Evolutionary conservation across 306 rosid genomes (phyloP), one percentile per base, ranked within the genome.

Genomic region (Sindora glabra): DNA sequence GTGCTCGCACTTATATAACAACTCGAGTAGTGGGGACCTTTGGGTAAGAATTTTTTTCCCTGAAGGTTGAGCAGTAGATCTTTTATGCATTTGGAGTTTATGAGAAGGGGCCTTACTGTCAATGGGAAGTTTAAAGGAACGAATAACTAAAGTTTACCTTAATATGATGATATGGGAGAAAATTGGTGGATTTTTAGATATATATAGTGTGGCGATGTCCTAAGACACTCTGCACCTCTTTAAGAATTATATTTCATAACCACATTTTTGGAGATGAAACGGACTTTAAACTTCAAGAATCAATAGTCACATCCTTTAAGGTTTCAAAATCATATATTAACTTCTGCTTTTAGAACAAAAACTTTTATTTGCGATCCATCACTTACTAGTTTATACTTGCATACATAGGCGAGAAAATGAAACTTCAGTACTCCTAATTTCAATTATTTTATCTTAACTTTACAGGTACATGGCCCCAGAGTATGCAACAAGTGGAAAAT

Each of bases 391-490:
- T n/a, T n/a, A n/a, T n/a, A n/a, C n/a, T n/a, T n/a, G 37, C n/a
- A 22, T 14, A 32, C 23, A 47, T 48, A 65, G 46, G 10, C 48
- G 24, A 26, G 29, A 48, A 29, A 62, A 36, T 42, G 64, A n/a
- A 5, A 8, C 34, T 56, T 39, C 10, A 22, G 5, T 42, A 19
- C 17, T 24, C 46, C 56, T 25, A 46, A 27, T 53, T 38, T 26
- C 27, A 5, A 19, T 66, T 13, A 59, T 62, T 64, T 25, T 23
- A 22, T 45, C 54, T 67, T 47, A 48, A 59, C 40, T 74, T 19
- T 38, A 32, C 75, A 89, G 99, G 62, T 92, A 92, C 75, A 73
- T 92, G 95, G 99, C 99, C 49, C 97, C 99, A 7, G 99, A 92
- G 65, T 92, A 92, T 64, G 97, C 99, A 59, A 79, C 88, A 10